Evolutionary conservation across 148 eudicot species (phyloP), one percentile per base, ranked within the genome.

Genomic region (Persicaria tinctoria): DNA sequence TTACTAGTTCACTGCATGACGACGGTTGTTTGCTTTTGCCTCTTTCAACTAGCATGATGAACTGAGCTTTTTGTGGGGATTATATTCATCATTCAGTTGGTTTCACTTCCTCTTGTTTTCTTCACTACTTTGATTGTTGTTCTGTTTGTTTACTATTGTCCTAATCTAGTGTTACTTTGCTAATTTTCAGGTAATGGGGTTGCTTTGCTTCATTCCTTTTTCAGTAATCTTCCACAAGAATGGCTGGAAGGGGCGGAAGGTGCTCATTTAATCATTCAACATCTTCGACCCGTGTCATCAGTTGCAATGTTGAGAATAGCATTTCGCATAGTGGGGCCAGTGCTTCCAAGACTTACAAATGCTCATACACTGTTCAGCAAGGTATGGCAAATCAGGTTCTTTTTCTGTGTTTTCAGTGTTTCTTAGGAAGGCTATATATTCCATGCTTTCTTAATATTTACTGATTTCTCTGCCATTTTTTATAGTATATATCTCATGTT

Each of bases 261-360:
- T 55, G 84, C 97, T 49, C 92, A 90, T 73, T 86, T 89, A 45
- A 86, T 95, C 64, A 79, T 95, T 62, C 84, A 86, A 81, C 91
- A 95, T 83, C 92, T 95, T 48, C 85, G 89, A 77, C 99, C 97
- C 47, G 85, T 95, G 75, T 85, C 87, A 72, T 95, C 99, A 18
- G 88, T 95, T 56, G 96, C 96, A 51, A 90, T 91, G 85, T 73
- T 95, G 78, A 84, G 99, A 84, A 89, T 95, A 82, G 91, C 81
- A 69, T 95, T 95, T 78, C 99, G 99, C 74, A 92, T 95, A 49
- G 84, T 95, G 84, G 97, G 99, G 62, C 99, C 99, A 5, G 80
- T 95, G 87, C 97, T 95, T 78, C 97, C 99, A 66, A 85, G 94
- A 84, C 84, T 95, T 71, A 91, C 94, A 51, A 95, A 92, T 87